These are phyloP conservation scores for Stentor roeselii DNA, from an alignment of 73 alveolate species.

Conservation along the genomic window DNA sequence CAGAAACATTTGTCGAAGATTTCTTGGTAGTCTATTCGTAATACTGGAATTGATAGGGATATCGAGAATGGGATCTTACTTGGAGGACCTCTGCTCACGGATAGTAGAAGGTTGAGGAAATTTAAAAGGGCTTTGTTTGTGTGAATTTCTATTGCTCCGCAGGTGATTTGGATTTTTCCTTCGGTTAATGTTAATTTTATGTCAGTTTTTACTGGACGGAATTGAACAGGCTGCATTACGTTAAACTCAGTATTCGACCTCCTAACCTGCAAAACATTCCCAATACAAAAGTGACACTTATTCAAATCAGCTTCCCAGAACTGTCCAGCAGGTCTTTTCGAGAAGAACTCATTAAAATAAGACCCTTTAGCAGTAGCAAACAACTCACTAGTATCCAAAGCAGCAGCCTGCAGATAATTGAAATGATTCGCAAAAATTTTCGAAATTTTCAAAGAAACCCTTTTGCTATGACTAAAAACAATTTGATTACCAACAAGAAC, in stretches of 20 bases:
- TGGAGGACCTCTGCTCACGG: not conserved
- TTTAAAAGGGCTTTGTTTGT: not conserved
- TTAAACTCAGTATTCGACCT: not conserved
- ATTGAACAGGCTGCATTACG: not conserved
- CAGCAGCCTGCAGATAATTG: not conserved
- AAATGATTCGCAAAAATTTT: not conserved
- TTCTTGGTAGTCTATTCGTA: not conserved
- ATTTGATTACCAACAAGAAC: not conserved
- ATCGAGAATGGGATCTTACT: not conserved
- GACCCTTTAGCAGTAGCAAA: not conserved
- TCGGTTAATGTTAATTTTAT: not conserved
- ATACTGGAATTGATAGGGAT: not conserved
- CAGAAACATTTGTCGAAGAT: not conserved
- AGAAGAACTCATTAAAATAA: slow-evolving; percentile 6
- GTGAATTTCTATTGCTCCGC: not conserved
- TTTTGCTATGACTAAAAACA: not conserved
- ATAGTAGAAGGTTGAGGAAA: not conserved
- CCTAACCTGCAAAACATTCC: not conserved
- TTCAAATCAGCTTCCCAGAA: slow-evolving; percentile 2
- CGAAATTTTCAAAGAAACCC: not conserved
- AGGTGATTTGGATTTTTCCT: not conserved
- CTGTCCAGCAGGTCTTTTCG: not conserved
- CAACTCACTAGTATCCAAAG: not conserved
- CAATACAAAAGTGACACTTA: not conserved
- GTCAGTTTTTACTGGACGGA: not conserved